Percentiles rank a stretch among this genome's conserved stretches.
phyloP scores from a whole-genome alignment of 116 monocot species.

The Papilionanthe hybrid region DNA sequence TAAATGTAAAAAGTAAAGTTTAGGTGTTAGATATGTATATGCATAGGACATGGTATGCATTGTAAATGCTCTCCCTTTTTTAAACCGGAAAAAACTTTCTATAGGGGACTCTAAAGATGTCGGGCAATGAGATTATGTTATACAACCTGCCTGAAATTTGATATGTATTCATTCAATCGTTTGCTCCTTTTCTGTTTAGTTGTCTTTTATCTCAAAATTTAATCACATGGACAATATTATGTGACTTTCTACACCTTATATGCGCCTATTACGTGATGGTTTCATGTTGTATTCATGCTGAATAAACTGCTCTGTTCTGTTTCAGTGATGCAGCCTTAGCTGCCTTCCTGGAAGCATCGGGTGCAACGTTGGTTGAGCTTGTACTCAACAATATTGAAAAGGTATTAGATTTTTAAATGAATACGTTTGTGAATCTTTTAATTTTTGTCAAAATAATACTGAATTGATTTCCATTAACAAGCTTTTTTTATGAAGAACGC shows the following conservation, averaged over 20 bases:
- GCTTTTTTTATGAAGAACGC: background rate
- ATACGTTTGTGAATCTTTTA: background rate
- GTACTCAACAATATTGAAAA: constrained; percentile 59
- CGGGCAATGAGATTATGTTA: background rate
- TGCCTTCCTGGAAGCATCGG: constrained; percentile 65
- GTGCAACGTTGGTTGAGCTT: constrained; percentile 59
- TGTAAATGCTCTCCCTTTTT: no score
- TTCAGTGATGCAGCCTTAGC: constrained; percentile 80
- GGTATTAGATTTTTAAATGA: constrained; percentile 21
- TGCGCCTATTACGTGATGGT: background rate
- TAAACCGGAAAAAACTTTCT: no score
- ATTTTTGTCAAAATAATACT: background rate
- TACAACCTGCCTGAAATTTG: background rate
- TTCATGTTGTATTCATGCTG: background rate
- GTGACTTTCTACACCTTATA: background rate
- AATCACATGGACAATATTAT: background rate
- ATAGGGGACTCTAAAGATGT: background rate
- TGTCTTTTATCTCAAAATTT: background rate
- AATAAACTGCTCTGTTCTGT: constrained; percentile 7
- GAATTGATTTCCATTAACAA: background rate
- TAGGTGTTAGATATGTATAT: no score
- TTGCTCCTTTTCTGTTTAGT: background rate
- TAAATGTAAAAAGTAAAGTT: no score
- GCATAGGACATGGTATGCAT: no score
- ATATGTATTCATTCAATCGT: background rate